phyloP scores from a whole-genome alignment of 139 green algal genomes.

The Chlorella sp. region DNA sequence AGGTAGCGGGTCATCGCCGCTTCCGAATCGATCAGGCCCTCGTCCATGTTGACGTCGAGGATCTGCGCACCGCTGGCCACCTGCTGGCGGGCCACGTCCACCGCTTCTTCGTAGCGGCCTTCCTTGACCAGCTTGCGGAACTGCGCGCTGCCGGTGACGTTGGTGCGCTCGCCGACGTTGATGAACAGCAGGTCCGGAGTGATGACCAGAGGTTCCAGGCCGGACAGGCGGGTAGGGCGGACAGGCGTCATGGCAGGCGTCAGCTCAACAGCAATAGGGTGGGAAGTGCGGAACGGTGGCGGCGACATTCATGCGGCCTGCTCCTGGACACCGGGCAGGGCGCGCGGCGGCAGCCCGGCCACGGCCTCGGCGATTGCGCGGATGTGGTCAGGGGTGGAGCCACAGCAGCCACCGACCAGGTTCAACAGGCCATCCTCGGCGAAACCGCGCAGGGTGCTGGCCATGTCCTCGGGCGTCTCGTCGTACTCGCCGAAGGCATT shows the following conservation, averaged over 20 bases:
- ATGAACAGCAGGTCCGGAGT: constrained; percentile 84
- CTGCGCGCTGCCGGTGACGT: constrained; percentile 90
- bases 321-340: constrained; percentile 96
- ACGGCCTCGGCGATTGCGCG: too few species aligned
- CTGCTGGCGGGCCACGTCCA: constrained; percentile 76
- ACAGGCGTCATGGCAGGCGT: constrained; percentile 53
- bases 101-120: constrained; percentile 91
- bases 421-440: constrained; percentile 87
- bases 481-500: constrained; percentile 99
- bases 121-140: constrained; percentile 98
- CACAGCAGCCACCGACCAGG: constrained; percentile 93
- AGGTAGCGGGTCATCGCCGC: constrained; percentile 94
- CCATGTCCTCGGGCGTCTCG: constrained; percentile 91
- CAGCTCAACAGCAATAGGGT: constrained; percentile 78
- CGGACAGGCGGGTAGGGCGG: constrained; percentile 73
- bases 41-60: constrained; percentile 99
- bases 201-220: constrained; percentile 95
- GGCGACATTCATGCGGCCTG: constrained; percentile 88
- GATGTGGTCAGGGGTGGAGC: constrained; percentile 88
- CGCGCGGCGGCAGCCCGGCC: constrained; percentile 91
- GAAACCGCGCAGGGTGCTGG: constrained; percentile 90
- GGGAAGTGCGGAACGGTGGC: constrained; percentile 80
- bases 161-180: constrained; percentile 96
- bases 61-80: constrained; percentile 76
- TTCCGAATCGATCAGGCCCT: constrained; percentile 94